Evolutionary conservation across 192 early-diverging fungal species (phyloP).

Genomic region (Obelidium mucronatum): DNA sequence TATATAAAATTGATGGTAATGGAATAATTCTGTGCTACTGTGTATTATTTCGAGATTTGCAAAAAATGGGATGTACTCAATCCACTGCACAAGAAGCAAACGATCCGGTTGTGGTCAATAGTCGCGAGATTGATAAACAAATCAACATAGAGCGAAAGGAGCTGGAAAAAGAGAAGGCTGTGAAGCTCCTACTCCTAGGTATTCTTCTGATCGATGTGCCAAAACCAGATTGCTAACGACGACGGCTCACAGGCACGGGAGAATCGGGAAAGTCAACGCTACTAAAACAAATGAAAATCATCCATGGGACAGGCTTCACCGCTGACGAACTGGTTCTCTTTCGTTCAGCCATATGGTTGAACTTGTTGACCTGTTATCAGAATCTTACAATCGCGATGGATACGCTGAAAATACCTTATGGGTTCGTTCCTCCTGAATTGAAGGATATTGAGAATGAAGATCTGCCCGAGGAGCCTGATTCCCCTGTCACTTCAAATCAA

Average conservation of each 20-base stretch:
- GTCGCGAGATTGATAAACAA: not conserved
- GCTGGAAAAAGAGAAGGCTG: not conserved
- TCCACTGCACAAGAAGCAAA: slow-evolving; percentile 6
- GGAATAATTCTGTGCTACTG: too few relatives aligned
- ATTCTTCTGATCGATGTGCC: too few relatives aligned
- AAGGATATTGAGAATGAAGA: not conserved
- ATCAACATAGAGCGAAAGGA: not conserved
- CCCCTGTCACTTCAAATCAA: not conserved
- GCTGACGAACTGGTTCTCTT: slow-evolving; percentile 35
- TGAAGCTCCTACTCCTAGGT: slow-evolving; percentile 48
- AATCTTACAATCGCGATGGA: slow-evolving; percentile 42
- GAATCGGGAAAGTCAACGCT: slow-evolving; percentile 54
- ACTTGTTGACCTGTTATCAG: slow-evolving; percentile 33
- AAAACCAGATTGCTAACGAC: not conserved
- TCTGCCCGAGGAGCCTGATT: not conserved
- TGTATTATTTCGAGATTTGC: too few relatives aligned
- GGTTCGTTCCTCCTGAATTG: not conserved
- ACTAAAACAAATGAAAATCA: slow-evolving; percentile 50
- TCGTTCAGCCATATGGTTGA: slow-evolving; percentile 37
- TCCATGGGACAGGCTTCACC: slow-evolving; percentile 43
- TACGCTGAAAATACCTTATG: slow-evolving; percentile 32
- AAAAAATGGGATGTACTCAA: not conserved
- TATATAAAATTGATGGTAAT: too few relatives aligned
- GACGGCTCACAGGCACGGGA: slow-evolving; percentile 31
- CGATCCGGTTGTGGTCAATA: not conserved